phyloP scores from a whole-genome alignment of 2,329 filamentous ascomycete species.

The Cytospora mali region DNA sequence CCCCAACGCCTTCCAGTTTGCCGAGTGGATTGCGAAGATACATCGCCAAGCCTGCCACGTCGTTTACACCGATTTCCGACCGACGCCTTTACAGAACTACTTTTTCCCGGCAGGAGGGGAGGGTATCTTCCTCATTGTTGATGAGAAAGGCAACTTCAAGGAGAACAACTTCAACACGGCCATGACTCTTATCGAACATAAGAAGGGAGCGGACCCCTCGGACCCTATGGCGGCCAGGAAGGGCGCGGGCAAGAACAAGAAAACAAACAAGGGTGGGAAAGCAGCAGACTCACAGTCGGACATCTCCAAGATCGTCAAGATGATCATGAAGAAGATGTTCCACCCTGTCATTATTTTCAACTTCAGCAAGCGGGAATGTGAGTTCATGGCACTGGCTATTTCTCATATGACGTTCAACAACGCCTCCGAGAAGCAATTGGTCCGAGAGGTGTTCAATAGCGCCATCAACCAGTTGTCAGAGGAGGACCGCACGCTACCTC shows the following conservation, averaged over 20 bases:
- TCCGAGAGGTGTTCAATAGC: slow-evolving; percentile 89
- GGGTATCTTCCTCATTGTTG: slow-evolving; percentile 91
- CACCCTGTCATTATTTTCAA: slow-evolving; percentile 99
- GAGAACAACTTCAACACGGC: slow-evolving; percentile 98
- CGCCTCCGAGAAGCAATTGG: slow-evolving; percentile 92
- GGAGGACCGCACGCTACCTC: slow-evolving; percentile 83
- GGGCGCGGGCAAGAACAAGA: slow-evolving; percentile 90
- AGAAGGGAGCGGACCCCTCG: slow-evolving; percentile 80
- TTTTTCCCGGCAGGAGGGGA: slow-evolving; percentile 93
- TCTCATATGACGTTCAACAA: slow-evolving; percentile 92
- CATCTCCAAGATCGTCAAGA: slow-evolving; percentile 96
- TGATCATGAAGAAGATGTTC: slow-evolving; percentile 97
- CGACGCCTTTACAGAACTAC: slow-evolving; percentile 95
- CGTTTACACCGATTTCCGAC: slow-evolving; percentile 97
- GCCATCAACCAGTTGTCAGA: slow-evolving; percentile 92
- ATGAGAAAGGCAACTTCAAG: slow-evolving; percentile 94
- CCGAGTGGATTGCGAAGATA: slow-evolving; percentile 98
- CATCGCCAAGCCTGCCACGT: slow-evolving; percentile 98
- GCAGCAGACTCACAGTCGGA: slow-evolving; percentile 70
- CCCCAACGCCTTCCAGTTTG: slow-evolving; percentile 98
- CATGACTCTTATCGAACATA: slow-evolving; percentile 86
- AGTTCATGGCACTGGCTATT: slow-evolving; percentile 85
- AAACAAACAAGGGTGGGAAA: slow-evolving; percentile 79
- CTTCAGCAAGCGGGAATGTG: slow-evolving; percentile 97
- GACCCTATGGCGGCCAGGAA: slow-evolving; percentile 80